phyloP scores from a whole-genome alignment of 495 filamentous ascomycete species.

The Arthonia radiata region DNA sequence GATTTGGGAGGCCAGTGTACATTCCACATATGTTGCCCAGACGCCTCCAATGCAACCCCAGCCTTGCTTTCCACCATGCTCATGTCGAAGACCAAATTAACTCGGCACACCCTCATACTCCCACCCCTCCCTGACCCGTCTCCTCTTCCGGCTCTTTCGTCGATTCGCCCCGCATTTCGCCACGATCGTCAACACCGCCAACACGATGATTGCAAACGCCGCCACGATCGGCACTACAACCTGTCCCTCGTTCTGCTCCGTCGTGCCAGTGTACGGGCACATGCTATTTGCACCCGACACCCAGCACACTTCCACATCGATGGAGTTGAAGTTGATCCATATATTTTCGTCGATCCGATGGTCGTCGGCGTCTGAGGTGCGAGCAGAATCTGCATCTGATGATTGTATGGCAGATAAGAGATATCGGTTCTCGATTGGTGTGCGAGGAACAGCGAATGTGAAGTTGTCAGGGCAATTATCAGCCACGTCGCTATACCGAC shows the following conservation, averaged over 20 bases:
- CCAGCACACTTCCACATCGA: slow-evolving; percentile 32
- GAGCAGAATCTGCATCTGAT: too few relatives aligned
- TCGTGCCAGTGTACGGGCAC: slow-evolving; percentile 26
- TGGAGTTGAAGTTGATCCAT: slow-evolving; percentile 34
- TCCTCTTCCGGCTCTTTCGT: slow-evolving; percentile 22
- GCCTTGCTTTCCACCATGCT: too few relatives aligned
- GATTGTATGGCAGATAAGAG: slow-evolving; percentile 12
- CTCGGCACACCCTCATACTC: slow-evolving; percentile 44
- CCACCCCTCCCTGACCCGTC: slow-evolving; percentile 29
- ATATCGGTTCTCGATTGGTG: slow-evolving; percentile 35
- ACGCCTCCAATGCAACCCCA: too few relatives aligned
- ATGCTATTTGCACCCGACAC: slow-evolving; percentile 21
- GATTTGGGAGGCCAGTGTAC: too few relatives aligned
- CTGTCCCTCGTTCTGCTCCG: slow-evolving; percentile 15
- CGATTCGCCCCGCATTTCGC: slow-evolving; percentile 38
- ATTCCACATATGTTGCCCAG: too few relatives aligned
- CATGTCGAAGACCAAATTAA: too few relatives aligned
- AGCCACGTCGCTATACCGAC: slow-evolving; percentile 15
- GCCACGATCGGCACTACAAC: slow-evolving; percentile 36
- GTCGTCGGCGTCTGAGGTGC: slow-evolving; percentile 3
- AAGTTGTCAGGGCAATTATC: slow-evolving; percentile 12
- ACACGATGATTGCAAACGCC: slow-evolving; percentile 29
- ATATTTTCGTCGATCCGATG: slow-evolving; percentile 6
- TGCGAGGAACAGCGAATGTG: slow-evolving; percentile 27
- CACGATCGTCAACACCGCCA: slow-evolving; percentile 33